Evolutionary conservation across 2,329 filamentous ascomycete genomes (phyloP), one percentile per base, ranked within the genome.

Genomic region (Ophiocordyceps sinensis): DNA sequence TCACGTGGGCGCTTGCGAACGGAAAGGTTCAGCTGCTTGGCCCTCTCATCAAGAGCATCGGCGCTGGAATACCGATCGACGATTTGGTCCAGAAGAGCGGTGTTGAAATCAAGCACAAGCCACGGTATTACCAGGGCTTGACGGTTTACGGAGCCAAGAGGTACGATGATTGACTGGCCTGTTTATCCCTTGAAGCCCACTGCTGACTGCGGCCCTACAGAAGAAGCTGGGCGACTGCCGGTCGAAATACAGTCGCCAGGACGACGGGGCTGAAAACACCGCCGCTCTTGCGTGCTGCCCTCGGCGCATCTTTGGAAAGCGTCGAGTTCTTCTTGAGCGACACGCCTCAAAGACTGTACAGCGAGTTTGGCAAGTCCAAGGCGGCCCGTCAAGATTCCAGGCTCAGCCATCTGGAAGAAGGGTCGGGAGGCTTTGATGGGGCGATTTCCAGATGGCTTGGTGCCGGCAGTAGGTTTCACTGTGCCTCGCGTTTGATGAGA

Each of bases 311-410:
- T 17, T 55, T 89, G n/a, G 73, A 80, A 32, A 70, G 71, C 15
- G 74, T 85, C 0, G 78, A 91, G 52, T 93, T 83, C 75, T 85
- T 89, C 55, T 59, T 86, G 42, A 78, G 81, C 43, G 81, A 85
- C 45, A 71, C 75, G 1, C 83, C 85, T 0, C 61, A 75, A 48
- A 68, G 77, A 26, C 66, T 74, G 41, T 91, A 91, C 52, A 59
- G 69, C 23, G 75, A 85, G 37, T 91, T 87, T 53, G 69, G 65
- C 32, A 64, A 65, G 45, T 71, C 77, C 0, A 71, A 77, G 47
- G 57, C 64, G 1, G 72, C 82, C 41, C 67, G 66, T 44, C 66
- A 77, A 21, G 79, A 89, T 46, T 59, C 69, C 40, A 67, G 75
- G 32, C 59, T 89, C 38, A 71, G 75, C 50, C 72, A 74, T 43